Base-by-base conservation (phyloP, 2,329 filamentous ascomycete species). In the Botrytis cinerea region DNA sequence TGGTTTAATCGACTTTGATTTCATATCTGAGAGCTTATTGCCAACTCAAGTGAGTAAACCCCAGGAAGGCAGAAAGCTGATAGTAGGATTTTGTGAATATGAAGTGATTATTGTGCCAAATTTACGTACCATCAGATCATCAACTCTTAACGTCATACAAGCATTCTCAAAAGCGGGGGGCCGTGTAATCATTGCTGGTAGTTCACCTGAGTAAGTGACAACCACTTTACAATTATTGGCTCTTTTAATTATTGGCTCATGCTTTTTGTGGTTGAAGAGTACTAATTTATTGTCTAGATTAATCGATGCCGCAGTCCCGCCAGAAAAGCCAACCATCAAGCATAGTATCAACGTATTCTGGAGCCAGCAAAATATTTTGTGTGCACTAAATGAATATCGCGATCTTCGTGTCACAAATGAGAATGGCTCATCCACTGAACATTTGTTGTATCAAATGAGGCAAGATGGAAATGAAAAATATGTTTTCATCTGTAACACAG, bases 1-100 rank as follows among this genome's bases (percentile, higher is more conserved):
- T 64, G 79, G 76, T 45, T 73, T 81, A n/a, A 75, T 81, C 12
- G 81, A 82, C 70, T 82, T 82, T 67, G 81, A 82, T 73, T 81
- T 82, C 62, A 78, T 82, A 46, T 76, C 79, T 1, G 81, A 82
- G 73, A 80, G 77, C 59, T 75, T 81, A 1, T 63, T 82, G 4
- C 78, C 79, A 28, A 74, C 54, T 22, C 79, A 80, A 60, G 45
- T 70, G 2, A 51, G 25, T 76, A 73, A 70, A 10, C 35, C 18
- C 16, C n/a, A 32, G 68, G 51, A 54, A 73, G 73, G 32, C 7
- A 61, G 46, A 12, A 68, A 64, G 57, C 66, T 82, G 7, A 61
- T 71, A 16, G 78, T 82, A 51, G 81, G 81, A 25, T 32, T 76
- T 25, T 81, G 79, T 69, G 72, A 77, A n/a, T 82, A 82, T 62